Percentiles rank a stretch among this genome's conserved stretches.
Evolutionary conservation across 2,329 filamentous ascomycete genomes (phyloP).

Genomic region (Aspergillus aculeatus): DNA sequence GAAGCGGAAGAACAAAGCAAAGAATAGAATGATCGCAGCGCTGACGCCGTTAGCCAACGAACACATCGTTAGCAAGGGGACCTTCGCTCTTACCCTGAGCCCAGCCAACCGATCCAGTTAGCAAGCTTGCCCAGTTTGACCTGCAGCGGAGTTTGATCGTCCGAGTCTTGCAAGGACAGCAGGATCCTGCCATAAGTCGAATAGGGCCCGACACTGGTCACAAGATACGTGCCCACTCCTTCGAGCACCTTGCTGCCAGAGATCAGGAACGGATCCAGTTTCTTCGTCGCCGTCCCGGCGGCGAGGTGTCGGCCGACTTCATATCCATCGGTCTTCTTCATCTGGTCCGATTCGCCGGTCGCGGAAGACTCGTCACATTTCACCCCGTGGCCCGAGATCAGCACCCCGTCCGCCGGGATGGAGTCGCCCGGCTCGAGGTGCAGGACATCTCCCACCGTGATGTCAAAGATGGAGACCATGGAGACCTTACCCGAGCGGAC

Average conservation of each 20-base stretch:
- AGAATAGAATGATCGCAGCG: conserved; percentile 74
- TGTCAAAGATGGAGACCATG: conserved; percentile 64
- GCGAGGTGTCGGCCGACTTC: conserved; percentile 59
- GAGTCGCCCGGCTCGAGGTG: conserved; percentile 69
- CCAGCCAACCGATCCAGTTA: conserved; percentile 74
- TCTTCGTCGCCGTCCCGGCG: conserved; percentile 52
- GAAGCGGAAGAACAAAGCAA: conserved; percentile 84
- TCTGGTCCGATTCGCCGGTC: conserved; percentile 70
- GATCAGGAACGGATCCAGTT: conserved; percentile 71
- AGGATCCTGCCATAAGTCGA: conserved; percentile 75
- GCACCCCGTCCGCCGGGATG: conserved; percentile 68
- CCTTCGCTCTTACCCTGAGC: conserved; percentile 56
- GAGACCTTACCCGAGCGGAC: conserved; percentile 65
- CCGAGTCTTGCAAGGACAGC: conserved; percentile 70
- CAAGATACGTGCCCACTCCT: conserved; percentile 71
- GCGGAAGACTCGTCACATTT: conserved; percentile 73
- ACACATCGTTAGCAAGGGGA: background rate
- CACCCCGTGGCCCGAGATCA: conserved; percentile 64
- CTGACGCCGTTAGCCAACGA: conserved; percentile 24
- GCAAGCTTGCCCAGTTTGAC: conserved; percentile 73
- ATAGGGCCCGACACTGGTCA: conserved; percentile 70
- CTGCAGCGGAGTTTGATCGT: conserved; percentile 73
- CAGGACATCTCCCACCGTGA: conserved; percentile 69
- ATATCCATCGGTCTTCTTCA: conserved; percentile 64
- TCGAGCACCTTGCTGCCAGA: conserved; percentile 78